These are phyloP conservation scores for Volvox africanus DNA, from an alignment of 139 green algal species.

Conservation along the genomic window DNA sequence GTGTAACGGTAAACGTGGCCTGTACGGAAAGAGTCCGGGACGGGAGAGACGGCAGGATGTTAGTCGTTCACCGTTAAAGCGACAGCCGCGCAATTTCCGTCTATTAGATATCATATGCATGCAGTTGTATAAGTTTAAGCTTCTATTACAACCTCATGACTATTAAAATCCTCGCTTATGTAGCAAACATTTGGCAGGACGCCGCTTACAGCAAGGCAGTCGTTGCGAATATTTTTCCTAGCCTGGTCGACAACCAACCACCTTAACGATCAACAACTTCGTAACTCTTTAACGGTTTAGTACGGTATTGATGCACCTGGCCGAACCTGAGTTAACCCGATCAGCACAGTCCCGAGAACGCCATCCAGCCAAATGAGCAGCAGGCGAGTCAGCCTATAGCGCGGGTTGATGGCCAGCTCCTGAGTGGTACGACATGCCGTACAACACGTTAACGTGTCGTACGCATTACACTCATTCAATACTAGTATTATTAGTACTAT, in stretches of 20 bases:
- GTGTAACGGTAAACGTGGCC: slow-evolving; percentile 25
- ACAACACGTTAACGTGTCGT: background rate
- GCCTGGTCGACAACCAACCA: too few relatives aligned
- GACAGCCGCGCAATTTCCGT: too few relatives aligned
- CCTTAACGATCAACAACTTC: background rate
- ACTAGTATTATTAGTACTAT: too few relatives aligned
- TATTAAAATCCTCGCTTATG: background rate
- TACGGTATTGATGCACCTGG: background rate
- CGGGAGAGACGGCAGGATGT: background rate
- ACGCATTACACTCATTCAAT: background rate
- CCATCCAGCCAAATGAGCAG: slow-evolving; percentile 36
- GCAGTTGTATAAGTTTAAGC: background rate
- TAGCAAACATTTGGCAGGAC: background rate
- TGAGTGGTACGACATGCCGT: background rate
- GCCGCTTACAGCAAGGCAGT: too few relatives aligned
- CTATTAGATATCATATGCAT: background rate
- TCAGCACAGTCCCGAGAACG: background rate
- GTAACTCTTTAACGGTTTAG: background rate
- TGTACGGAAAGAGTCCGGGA: background rate
- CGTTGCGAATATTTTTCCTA: background rate
- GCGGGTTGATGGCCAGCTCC: slow-evolving; percentile 42
- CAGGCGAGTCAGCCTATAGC: slow-evolving; percentile 28
- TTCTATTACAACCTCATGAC: background rate
- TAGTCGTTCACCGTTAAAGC: background rate
- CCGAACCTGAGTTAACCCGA: slow-evolving; percentile 3